Conservation (phyloP, 2,329 filamentous ascomycete species). For the Fusarium tricinctum region DNA sequence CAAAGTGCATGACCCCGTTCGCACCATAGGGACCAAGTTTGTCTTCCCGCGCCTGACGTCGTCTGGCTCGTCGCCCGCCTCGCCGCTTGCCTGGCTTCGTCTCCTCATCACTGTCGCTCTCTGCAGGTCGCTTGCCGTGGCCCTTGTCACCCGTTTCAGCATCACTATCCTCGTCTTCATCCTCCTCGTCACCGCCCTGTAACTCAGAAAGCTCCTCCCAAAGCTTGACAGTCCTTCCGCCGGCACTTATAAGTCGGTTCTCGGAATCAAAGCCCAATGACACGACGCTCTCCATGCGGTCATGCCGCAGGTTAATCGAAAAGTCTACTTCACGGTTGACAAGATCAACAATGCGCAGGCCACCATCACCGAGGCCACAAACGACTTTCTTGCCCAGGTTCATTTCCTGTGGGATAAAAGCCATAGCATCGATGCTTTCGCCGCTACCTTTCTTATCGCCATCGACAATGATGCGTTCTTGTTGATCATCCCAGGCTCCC, state of each 20-base stretch:
- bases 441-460: constrained; percentile 68
- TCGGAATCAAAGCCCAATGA: constrained; percentile 86
- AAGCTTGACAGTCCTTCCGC: constrained; percentile 87
- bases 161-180: constrained; percentile 64
- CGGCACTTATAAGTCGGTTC: constrained; percentile 89
- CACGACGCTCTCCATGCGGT: constrained; percentile 88
- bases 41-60: constrained; percentile 49
- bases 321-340: constrained; percentile 79
- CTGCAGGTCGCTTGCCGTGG: constrained; percentile 63
- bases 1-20: constrained; percentile 66
- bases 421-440: constrained; percentile 85
- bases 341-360: constrained; percentile 81
- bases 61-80: too few species aligned
- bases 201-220: constrained; percentile 84
- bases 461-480: constrained; percentile 87
- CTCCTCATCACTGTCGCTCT: constrained; percentile 63
- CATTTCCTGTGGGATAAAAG: constrained; percentile 77
- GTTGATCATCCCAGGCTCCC: constrained; percentile 94
- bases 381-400: constrained; percentile 80
- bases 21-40: constrained; percentile 65
- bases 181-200: constrained; percentile 59
- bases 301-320: constrained; percentile 75
- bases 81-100: constrained; percentile 58
- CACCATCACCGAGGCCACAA: constrained; percentile 85
- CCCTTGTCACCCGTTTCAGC: constrained; percentile 60